Conservation (phyloP, 306 rosid genomes). For the Rosa persica region DNA sequence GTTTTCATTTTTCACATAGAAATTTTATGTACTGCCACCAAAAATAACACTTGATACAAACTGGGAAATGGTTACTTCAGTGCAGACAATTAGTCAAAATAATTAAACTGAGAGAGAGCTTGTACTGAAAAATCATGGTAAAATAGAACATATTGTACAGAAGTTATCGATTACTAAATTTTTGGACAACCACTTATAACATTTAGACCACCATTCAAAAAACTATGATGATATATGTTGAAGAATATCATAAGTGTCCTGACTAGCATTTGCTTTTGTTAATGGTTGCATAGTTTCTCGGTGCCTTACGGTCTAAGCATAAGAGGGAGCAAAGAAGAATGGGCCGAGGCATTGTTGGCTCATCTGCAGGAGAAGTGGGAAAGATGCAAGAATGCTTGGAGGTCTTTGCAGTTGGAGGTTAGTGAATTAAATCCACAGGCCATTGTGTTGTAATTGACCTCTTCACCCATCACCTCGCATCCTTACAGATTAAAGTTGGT, state of each 20-base stretch:
- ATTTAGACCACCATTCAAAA: not conserved
- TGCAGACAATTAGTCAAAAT: not conserved
- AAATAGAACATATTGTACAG: not conserved
- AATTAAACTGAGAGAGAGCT: not conserved
- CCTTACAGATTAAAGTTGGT: not conserved
- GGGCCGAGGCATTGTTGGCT: conserved; percentile 66
- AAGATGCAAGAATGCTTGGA: conserved; percentile 67
- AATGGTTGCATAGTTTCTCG: conserved; percentile 56
- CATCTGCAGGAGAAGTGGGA: conserved; percentile 67
- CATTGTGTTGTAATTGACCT: conserved; percentile 52
- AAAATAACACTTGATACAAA: not conserved
- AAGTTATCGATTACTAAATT: not conserved
- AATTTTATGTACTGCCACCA: not conserved
- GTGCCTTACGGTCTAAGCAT: conserved; percentile 80
- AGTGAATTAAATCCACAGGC: conserved; percentile 70
- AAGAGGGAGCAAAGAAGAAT: conserved; percentile 65
- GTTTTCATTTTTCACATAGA: no score
- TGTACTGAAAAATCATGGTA: not conserved
- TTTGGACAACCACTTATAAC: not conserved
- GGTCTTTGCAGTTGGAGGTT: conserved; percentile 67
- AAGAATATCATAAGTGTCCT: not conserved
- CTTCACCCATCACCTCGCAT: not conserved
- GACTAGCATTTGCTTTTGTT: conserved; percentile 2
- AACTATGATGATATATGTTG: not conserved
- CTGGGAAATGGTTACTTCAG: not conserved